Evolutionary conservation across 306 rosid genomes (phyloP), one percentile per base, ranked within the genome.

Genomic region (Vicia sativa): DNA sequence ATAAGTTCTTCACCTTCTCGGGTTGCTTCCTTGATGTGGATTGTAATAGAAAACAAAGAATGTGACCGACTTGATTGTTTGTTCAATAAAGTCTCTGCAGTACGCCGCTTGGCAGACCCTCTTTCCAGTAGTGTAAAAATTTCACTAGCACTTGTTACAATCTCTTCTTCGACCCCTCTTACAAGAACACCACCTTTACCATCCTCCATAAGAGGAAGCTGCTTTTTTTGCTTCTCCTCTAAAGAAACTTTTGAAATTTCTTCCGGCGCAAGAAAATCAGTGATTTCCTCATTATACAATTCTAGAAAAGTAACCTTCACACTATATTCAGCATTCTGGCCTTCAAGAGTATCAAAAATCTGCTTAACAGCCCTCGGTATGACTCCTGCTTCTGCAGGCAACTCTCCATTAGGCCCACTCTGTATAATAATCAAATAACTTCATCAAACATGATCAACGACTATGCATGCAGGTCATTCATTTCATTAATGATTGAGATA

Each of bases 31-130:
- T 90, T 95, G 43, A 95, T 95, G 79, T 95, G 99, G 52, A 95
- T 95, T 15, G 99, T 95, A 66, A 95, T 95, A 12, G 96, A 90
- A 82, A 95, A 95, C 41, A 90, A 81, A 31, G 99, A 95, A 83
- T 95, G 99, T 19, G 99, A 95, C 62, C 99, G 97, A 87, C 99
- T 95, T 9, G 99, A 95, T 74, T 95, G 99, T 67, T 95, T 95
- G 77, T 95, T 95, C 76, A 95, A 77, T 53, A 90, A 85, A 34
- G 99, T 95, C 77, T 95, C 97, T 3, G 99, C 99, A 50, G 99
- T 95, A 6, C 99, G 95, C 35, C 99, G 86, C 74, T 95, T 95
- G 0, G 99, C 75, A 43, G 99, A 95, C 55, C 99, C 99, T 74
- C 99, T 84, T 71, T 95, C 99, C 4, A 95, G 79, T 43, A 93